Percentiles rank a stretch among this genome's conserved stretches.
Conservation (phyloP, 148 eudicot species). For the Camellia lanceoleosa region DNA sequence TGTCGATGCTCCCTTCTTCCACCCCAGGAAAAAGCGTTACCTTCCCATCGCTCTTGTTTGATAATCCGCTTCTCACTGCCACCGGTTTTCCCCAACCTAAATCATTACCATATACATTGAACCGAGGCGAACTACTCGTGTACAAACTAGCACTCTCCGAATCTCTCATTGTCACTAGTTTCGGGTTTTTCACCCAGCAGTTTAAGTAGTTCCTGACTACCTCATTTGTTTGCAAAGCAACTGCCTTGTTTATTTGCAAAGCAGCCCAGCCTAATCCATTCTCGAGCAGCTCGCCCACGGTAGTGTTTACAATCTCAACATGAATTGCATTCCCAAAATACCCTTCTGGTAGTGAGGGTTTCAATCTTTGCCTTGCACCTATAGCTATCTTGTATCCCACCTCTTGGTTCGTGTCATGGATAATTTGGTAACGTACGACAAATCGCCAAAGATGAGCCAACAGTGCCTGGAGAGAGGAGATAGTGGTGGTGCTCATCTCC, state of each 20-base stretch:
- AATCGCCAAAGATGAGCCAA: slow-evolving; percentile 37
- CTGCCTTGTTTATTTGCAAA: slow-evolving; percentile 2
- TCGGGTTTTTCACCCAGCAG: slow-evolving; percentile 21
- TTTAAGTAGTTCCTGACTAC: neutral
- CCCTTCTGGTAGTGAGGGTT: neutral
- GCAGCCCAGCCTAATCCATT: slow-evolving; percentile 7
- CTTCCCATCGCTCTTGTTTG: slow-evolving; percentile 32
- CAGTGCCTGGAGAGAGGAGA: slow-evolving; percentile 36
- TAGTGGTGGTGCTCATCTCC: slow-evolving; percentile 13
- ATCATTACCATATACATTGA: slow-evolving; percentile 32
- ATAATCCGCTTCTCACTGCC: slow-evolving; percentile 31
- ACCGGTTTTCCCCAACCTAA: slow-evolving; percentile 50
- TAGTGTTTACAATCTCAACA: neutral
- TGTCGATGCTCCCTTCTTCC: slow-evolving; percentile 34
- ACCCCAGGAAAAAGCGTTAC: slow-evolving; percentile 27
- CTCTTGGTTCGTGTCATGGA: neutral
- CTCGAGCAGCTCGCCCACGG: neutral
- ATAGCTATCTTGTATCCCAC: neutral
- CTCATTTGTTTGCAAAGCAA: slow-evolving; percentile 18
- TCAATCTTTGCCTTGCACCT: slow-evolving; percentile 19
- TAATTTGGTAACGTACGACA: slow-evolving; percentile 3
- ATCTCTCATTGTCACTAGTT: neutral
- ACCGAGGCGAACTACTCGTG: slow-evolving; percentile 31
- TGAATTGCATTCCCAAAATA: slow-evolving; percentile 17
- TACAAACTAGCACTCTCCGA: neutral